Percentiles rank a stretch among this genome's conserved stretches.
phyloP scores from a whole-genome alignment of 2,329 filamentous ascomycete species.

The Monosporascus sp. region DNA sequence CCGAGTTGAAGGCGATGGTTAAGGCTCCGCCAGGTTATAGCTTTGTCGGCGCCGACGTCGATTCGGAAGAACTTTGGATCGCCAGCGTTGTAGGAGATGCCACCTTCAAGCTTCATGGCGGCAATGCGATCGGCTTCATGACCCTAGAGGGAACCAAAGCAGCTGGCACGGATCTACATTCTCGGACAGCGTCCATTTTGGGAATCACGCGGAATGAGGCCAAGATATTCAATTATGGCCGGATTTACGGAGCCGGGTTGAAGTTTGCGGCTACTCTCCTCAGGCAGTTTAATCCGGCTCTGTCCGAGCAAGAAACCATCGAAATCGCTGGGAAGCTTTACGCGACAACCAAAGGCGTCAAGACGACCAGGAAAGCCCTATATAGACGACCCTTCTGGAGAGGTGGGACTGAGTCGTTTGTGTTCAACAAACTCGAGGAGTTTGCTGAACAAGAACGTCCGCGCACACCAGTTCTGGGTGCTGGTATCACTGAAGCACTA shows the following conservation, averaged over 20 bases:
- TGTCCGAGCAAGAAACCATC: conserved; percentile 74
- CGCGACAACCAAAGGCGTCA: conserved; percentile 81
- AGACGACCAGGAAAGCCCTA: conserved; percentile 69
- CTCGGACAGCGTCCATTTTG: conserved; percentile 83
- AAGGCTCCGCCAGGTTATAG: conserved; percentile 83
- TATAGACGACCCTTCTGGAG: conserved; percentile 82
- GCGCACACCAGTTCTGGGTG: conserved; percentile 84
- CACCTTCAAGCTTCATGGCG: conserved; percentile 89
- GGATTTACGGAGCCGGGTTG: conserved; percentile 95
- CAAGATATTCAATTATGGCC: conserved; percentile 97
- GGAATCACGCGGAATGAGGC: conserved; percentile 93
- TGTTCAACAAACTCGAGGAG: conserved; percentile 97
- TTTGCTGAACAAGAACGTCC: conserved; percentile 93
- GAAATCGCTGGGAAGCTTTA: conserved; percentile 77
- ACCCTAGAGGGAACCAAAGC: conserved; percentile 94
- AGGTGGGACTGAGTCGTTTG: conserved; percentile 92
- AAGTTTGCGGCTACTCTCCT: conserved; percentile 89
- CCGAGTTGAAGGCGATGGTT: conserved; percentile 95
- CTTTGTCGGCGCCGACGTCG: conserved; percentile 95
- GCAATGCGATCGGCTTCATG: conserved; percentile 98
- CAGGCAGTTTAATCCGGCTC: conserved; percentile 82
- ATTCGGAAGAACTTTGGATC: conserved; percentile 97
- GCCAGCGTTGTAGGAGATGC: conserved; percentile 92
- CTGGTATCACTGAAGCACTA: conserved; percentile 91
- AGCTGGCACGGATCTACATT: conserved; percentile 89